These are phyloP conservation scores for Colletotrichum nymphaeae DNA, from an alignment of 2,329 filamentous ascomycete genomes.

Conservation along the genomic window DNA sequence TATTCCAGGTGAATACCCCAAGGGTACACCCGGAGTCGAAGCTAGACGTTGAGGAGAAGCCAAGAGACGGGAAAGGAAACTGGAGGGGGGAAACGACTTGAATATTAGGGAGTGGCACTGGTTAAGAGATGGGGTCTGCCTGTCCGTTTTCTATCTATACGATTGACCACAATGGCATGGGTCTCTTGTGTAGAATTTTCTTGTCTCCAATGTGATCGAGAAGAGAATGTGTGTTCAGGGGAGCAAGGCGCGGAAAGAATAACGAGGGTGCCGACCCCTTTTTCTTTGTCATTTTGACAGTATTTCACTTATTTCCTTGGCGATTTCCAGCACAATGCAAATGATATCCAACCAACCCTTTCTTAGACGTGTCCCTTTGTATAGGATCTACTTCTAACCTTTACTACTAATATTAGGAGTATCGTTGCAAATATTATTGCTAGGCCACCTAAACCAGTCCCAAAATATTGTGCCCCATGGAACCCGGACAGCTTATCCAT, in stretches of 20 bases:
- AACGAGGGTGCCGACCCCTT: background rate
- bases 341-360: too few species aligned
- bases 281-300: background rate
- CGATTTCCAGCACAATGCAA: background rate
- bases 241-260: background rate
- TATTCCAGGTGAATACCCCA: conserved; percentile 76
- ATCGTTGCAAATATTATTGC: background rate
- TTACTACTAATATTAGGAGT: background rate
- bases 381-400: background rate
- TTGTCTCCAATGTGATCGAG: background rate
- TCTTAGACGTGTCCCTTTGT: background rate
- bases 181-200: background rate
- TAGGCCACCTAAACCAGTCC: conserved; percentile 46
- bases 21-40: conserved; percentile 34
- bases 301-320: background rate
- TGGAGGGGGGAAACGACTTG: background rate
- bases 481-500: conserved; percentile 46
- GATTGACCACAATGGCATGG: background rate
- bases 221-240: background rate
- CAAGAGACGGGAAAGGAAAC: background rate
- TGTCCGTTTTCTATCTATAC: background rate
- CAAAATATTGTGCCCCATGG: conserved; percentile 53
- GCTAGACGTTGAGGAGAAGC: background rate
- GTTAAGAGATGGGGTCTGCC: background rate
- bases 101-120: background rate